Evolutionary conservation across 352 stramenopile genomes (phyloP).

Genomic region (Phytophthora kernoviae): DNA sequence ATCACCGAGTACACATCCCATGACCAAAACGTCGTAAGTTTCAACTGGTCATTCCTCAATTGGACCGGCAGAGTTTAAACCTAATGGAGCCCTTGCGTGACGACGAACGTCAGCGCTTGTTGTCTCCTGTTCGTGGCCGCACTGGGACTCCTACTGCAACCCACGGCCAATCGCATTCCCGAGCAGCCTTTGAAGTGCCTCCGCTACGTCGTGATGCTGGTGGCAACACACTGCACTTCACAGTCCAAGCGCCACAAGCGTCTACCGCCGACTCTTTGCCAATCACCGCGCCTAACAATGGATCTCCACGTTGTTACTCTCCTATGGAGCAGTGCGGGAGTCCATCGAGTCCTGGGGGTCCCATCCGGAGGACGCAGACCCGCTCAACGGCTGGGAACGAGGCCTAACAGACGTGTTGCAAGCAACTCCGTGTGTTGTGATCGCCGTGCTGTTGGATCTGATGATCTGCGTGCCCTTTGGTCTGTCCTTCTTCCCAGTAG

Average conservation of each 20-base stretch:
- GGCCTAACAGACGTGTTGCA: slow-evolving; percentile 38
- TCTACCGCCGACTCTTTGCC: slow-evolving; percentile 25
- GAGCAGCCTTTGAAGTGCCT: slow-evolving; percentile 74
- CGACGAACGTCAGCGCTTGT: slow-evolving; percentile 22
- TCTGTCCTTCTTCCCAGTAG: slow-evolving; percentile 83
- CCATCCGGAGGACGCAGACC: slow-evolving; percentile 3
- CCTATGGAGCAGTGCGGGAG: slow-evolving; percentile 18
- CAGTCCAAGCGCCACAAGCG: slow-evolving; percentile 12
- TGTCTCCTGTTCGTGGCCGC: slow-evolving; percentile 21
- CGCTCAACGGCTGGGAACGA: slow-evolving; percentile 34
- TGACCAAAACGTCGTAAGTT: no score
- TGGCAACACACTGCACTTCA: slow-evolving; percentile 56
- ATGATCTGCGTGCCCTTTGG: slow-evolving; percentile 90
- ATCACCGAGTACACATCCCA: no score
- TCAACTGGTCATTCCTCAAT: no score
- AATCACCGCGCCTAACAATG: slow-evolving; percentile 18
- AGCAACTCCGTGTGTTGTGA: slow-evolving; percentile 58
- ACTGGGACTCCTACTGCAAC: slow-evolving; percentile 4
- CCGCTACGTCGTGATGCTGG: slow-evolving; percentile 65
- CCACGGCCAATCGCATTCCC: slow-evolving; percentile 17
- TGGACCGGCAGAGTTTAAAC: no score
- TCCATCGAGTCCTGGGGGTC: slow-evolving; percentile 27
- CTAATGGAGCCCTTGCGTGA: slow-evolving; percentile 33
- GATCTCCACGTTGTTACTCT: slow-evolving; percentile 26
- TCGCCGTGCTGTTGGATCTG: slow-evolving; percentile 81